Percentiles rank a stretch among this genome's conserved stretches.
These are phyloP conservation scores for Salix koriyanagi DNA, from an alignment of 345 rosid species.

Conservation along the genomic window DNA sequence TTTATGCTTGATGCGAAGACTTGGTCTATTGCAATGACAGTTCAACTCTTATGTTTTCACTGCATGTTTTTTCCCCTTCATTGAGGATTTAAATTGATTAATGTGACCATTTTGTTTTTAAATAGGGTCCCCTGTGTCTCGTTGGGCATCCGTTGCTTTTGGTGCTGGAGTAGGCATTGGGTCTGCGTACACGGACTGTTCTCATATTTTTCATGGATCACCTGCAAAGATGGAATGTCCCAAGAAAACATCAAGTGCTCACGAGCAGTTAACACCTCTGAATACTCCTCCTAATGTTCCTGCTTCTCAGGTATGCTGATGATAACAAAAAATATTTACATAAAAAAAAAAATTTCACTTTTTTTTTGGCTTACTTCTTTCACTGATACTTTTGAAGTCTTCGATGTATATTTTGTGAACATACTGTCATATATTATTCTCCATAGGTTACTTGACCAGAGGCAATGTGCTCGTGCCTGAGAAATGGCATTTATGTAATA, in stretches of 20 bases:
- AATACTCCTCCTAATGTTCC: constrained; percentile 32
- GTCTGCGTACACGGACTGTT: constrained; percentile 77
- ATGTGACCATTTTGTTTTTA: background rate
- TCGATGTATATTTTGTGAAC: background rate
- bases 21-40: background rate
- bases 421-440: background rate
- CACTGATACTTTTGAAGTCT: background rate
- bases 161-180: constrained; percentile 96
- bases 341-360: background rate
- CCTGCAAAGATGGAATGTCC: constrained; percentile 41
- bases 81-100: background rate
- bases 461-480: background rate
- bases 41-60: background rate
- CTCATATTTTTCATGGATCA: constrained; percentile 55
- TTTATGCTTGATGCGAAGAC: background rate
- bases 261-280: constrained; percentile 37
- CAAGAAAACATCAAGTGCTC: constrained; percentile 29
- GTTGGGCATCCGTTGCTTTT: constrained; percentile 87
- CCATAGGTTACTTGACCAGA: background rate
- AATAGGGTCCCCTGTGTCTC: constrained; percentile 76
- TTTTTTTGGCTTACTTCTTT: background rate
- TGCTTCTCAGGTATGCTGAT: constrained; percentile 46
- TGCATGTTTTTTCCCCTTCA: background rate
- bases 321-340: background rate
- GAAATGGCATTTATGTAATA: background rate